Percentiles rank a stretch among this genome's conserved stretches.
Conservation (phyloP, 2,329 filamentous ascomycete genomes). For the Epichloe scottii region DNA sequence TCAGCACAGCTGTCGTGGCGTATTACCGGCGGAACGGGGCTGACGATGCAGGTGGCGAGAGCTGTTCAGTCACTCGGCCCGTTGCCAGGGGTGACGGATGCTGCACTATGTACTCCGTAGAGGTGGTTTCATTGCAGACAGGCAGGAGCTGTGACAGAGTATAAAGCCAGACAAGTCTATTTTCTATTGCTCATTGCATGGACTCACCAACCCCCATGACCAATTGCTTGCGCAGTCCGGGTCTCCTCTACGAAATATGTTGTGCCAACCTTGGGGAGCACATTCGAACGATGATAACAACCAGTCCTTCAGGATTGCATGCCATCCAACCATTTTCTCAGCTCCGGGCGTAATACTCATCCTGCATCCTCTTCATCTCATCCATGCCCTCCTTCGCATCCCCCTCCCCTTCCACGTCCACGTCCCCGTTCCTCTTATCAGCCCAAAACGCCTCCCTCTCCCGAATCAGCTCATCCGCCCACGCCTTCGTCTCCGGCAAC, state of each 20-base stretch:
- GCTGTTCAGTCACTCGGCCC: not conserved
- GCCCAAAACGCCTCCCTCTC: slow-evolving; percentile 69
- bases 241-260: not conserved
- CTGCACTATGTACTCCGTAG: too few relatives aligned
- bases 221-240: slow-evolving; percentile 4
- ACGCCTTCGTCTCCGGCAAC: slow-evolving; percentile 65
- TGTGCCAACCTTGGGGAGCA: not conserved
- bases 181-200: too few relatives aligned
- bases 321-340: not conserved
- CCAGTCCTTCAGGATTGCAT: too few relatives aligned
- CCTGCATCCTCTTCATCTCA: slow-evolving; percentile 27
- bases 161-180: too few relatives aligned
- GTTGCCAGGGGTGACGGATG: slow-evolving; percentile 4
- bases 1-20: too few relatives aligned
- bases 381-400: slow-evolving; percentile 20
- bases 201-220: not conserved
- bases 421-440: slow-evolving; percentile 31
- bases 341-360: slow-evolving; percentile 34
- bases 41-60: too few relatives aligned
- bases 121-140: too few relatives aligned
- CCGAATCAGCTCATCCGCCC: slow-evolving; percentile 63
- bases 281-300: too few relatives aligned
- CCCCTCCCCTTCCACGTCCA: slow-evolving; percentile 31
- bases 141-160: too few relatives aligned
- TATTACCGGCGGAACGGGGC: too few relatives aligned